Evolutionary conservation across 2,329 filamentous ascomycete species (phyloP).

Genomic region (Aspergillus glaucus): DNA sequence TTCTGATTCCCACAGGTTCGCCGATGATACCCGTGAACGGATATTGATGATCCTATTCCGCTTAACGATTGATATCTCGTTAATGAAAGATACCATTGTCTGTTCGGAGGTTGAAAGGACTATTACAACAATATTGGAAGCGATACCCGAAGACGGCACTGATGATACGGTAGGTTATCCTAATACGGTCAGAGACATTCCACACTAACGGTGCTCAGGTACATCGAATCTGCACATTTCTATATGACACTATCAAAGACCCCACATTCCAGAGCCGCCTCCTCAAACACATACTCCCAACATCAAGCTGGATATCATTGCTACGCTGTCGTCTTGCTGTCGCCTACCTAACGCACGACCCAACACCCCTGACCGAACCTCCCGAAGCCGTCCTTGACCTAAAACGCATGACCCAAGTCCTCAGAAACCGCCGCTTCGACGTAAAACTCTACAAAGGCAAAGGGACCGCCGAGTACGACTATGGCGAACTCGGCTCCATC

Average conservation of each 20-base stretch:
- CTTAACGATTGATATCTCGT: conserved; percentile 29
- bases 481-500: conserved; percentile 59
- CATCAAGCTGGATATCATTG: conserved; percentile 29
- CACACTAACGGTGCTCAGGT: conserved; percentile 19
- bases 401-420: conserved; percentile 21
- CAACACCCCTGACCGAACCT: conserved; percentile 20
- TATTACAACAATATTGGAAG: conserved; percentile 26
- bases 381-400: conserved; percentile 23
- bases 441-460: conserved; percentile 21
- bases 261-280: conserved; percentile 34
- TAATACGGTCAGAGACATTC: background rate
- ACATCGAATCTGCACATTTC: conserved; percentile 18
- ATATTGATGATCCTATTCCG: conserved; percentile 30
- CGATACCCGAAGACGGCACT: conserved; percentile 12
- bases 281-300: conserved; percentile 35
- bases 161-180: conserved; percentile 17
- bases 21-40: conserved; percentile 24
- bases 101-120: conserved; percentile 29
- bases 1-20: conserved; percentile 20
- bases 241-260: conserved; percentile 32
- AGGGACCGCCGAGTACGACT: conserved; percentile 45
- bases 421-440: conserved; percentile 28
- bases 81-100: conserved; percentile 23
- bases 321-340: conserved; percentile 36
- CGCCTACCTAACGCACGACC: conserved; percentile 28